Evolutionary conservation across 1,139 yeast species (phyloP), one percentile per base, ranked within the genome.

Genomic region (Citeromyces hawaiiensis): DNA sequence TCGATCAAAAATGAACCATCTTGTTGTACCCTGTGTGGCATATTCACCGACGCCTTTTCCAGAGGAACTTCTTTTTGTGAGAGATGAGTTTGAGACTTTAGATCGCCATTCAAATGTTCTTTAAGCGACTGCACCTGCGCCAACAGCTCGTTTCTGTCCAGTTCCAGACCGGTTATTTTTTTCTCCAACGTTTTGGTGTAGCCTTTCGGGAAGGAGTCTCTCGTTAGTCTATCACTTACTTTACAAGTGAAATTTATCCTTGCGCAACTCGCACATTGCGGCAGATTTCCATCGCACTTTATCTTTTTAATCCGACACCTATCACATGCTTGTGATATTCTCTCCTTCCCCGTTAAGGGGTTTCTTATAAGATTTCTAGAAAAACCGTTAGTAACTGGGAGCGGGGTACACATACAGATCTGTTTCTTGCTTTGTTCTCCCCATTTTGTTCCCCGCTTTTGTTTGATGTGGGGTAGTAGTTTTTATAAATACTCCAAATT

Each of bases 291-390:
- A 50, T 79, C 83, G 59, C 93, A 82, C 50, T 77, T 79, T 48
- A 80, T 78, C 57, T 82, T 82, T 48, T 83, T 77, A 46, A 80
- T 70, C 40, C 91, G 62, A 51, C 93, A 82, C 36, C 93, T 62
- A 55, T 82, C 91, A 59, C 93, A 82, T 3, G 91, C 91, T 54
- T 81, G 91, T 2, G 83, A 72, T 3, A 79, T 79, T 46, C 83
- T 51, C 9, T 63, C 50, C 38, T 58, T 47, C 10, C 61, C 61
- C 39, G 54, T 55, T 8, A 44, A 38, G 2, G 59, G 60, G 38
- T 54, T 55, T 42, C 54, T 56, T 25, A 57, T 57, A 17, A 57
- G 46, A 38, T 54, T 56, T 34, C 40, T 35, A 33, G 18, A 27
- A 11, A 17, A 14, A 14, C 30, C 15, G 25, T 21, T 35, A 35